Evolutionary conservation across 129 eudicot species (phyloP).

Genomic region (Gnaphalium uliginosum): DNA sequence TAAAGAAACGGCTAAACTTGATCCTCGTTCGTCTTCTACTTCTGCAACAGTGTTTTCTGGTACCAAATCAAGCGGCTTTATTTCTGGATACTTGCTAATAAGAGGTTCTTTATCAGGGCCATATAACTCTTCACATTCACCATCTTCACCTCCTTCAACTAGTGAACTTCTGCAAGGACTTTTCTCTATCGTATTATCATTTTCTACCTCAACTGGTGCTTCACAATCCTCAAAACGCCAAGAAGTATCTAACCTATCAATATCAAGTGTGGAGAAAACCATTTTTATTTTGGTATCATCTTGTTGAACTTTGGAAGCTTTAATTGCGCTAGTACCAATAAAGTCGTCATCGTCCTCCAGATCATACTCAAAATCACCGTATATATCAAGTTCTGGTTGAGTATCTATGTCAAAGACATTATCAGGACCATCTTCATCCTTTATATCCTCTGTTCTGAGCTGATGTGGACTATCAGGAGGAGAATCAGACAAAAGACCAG

Average conservation of each 20-base stretch:
- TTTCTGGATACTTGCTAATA: conserved; percentile 53
- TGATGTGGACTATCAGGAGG: conserved; percentile 70
- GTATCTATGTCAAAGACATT: conserved; percentile 74
- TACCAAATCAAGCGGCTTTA: conserved; percentile 36
- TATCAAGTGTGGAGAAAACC: conserved; percentile 62
- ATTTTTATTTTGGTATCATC: conserved; percentile 64
- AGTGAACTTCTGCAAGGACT: conserved; percentile 20
- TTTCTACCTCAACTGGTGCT: conserved; percentile 26
- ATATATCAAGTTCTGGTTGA: conserved; percentile 83
- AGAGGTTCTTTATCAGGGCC: conserved; percentile 93
- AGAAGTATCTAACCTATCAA: conserved; percentile 34
- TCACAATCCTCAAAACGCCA: conserved; percentile 35
- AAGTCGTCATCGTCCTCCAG: conserved; percentile 73
- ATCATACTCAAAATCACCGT: conserved; percentile 92
- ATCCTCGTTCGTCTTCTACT: conserved; percentile 31
- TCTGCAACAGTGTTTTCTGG: conserved; percentile 27
- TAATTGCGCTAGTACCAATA: conserved; percentile 54
- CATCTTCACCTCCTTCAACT: conserved; percentile 54
- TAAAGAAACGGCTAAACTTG: conserved; percentile 6
- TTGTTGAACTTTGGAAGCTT: conserved; percentile 41
- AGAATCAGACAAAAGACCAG: conserved; percentile 88
- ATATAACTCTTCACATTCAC: conserved; percentile 85
- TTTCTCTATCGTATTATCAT: conserved; percentile 22
- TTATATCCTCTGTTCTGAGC: conserved; percentile 31
- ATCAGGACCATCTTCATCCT: conserved; percentile 57